Conservation (phyloP, 371 early-diverging fungal genomes). For the Actinomortierella ambigua region DNA sequence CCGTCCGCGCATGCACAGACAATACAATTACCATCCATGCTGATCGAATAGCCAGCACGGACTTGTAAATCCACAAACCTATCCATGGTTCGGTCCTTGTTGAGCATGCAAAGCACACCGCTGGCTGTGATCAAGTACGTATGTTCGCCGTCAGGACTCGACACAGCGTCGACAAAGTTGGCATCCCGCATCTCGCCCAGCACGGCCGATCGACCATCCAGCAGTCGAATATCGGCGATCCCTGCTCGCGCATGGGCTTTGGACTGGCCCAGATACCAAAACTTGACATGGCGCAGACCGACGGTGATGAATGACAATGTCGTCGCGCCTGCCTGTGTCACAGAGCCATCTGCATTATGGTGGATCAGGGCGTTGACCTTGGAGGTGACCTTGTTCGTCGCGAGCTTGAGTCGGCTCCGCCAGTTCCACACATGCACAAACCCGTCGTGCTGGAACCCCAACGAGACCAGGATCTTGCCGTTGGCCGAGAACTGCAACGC, state of each 20-base stretch:
- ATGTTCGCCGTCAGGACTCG: constrained; percentile 48
- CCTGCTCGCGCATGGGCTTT: not conserved
- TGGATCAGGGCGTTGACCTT: constrained; percentile 51
- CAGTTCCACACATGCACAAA: constrained; percentile 86
- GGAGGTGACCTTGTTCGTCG: constrained; percentile 72
- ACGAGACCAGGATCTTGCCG: constrained; percentile 72
- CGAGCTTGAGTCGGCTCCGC: constrained; percentile 68
- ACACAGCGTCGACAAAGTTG: constrained; percentile 74
- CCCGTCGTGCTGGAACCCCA: constrained; percentile 90
- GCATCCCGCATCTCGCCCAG: constrained; percentile 72
- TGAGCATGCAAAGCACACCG: constrained; percentile 74
- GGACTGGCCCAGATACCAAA: constrained; percentile 69
- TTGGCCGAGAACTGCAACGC: constrained; percentile 78
- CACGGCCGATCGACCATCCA: constrained; percentile 79
- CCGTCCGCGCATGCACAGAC: constrained; percentile 81
- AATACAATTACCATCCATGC: constrained; percentile 62
- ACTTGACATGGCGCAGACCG: constrained; percentile 80
- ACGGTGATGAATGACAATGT: constrained; percentile 69
- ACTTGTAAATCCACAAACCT: constrained; percentile 86
- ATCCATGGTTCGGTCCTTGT: constrained; percentile 67
- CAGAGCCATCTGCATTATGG: not conserved
- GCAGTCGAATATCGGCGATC: constrained; percentile 49
- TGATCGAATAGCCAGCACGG: constrained; percentile 65
- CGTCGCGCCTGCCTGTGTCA: too few species aligned
- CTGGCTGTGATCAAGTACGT: constrained; percentile 73